Evolutionary conservation across 225 moss, liverwort and hornwort genomes (phyloP), one percentile per base, ranked within the genome.

Genomic region (Ulota crispa): DNA sequence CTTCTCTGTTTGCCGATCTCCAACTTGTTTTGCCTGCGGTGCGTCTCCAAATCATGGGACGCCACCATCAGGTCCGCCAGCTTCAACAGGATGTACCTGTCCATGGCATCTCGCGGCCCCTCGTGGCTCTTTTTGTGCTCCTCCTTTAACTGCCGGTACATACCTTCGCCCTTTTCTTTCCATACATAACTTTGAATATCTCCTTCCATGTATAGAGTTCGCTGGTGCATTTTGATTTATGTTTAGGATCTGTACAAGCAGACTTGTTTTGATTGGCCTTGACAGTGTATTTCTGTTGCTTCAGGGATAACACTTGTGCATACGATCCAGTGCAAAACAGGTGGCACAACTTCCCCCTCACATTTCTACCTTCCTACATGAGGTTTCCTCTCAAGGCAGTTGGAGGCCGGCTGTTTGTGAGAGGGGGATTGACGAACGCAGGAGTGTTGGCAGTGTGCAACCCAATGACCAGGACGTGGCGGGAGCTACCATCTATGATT

Each of bases 91-190:
- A 90, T 88, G 88, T 90, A 88, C 63, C 78, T 74, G 30, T 76
- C 83, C 39, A 83, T 68, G 82, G 60, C 85, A 55, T 70, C 86
- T 9, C 83, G 80, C 5, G 75, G 89, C 5, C 89, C 89, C 7
- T 80, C 91, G 15, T 91, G 91, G 91, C 86, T 91, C 68, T 91
- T 91, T 83, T 81, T 91, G 88, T 91, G 91, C 87, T 89, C 91
- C 66, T 80, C 91, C 28, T 91, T 91, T 81, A 91, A 91, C 50
- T 91, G 91, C 89, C 81, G 89, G 89, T 86, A 84, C 66, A 34
- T 37, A 32, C 52, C 9, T 50, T 55, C n/a, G 2, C 68, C 67
- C 32, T 63, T 10, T 41, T 52, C 26, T 73, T 78, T 73, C 11
- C 14, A 15, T 2, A 21, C 55, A 8, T 54, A 3, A 13, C 5